Conservation (phyloP, 2,329 filamentous ascomycete genomes). For the Didymella arachidicola region DNA sequence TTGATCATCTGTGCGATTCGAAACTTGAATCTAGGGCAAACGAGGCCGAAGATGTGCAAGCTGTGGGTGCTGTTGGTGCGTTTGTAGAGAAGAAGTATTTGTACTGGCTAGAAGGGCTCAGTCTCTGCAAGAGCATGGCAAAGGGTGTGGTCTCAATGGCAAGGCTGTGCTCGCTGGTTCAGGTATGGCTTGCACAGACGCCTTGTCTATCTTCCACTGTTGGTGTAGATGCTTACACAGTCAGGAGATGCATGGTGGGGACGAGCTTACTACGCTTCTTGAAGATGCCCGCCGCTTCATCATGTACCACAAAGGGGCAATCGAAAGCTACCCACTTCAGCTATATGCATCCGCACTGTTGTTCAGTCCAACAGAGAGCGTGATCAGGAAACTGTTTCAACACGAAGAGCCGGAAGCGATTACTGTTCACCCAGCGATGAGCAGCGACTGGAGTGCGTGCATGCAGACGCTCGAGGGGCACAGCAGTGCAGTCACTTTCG, state of each 20-base stretch:
- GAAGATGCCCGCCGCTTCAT: conserved; percentile 22
- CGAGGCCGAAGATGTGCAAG: too few relatives aligned
- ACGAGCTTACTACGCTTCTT: conserved; percentile 8
- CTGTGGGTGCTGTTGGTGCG: too few relatives aligned
- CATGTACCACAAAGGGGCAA: conserved; percentile 27
- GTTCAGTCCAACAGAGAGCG: conserved; percentile 28
- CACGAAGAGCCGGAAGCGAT: neutral
- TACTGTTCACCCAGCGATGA: neutral
- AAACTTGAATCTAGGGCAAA: neutral
- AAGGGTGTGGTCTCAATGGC: too few relatives aligned
- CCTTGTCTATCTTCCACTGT: too few relatives aligned
- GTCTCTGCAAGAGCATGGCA: too few relatives aligned
- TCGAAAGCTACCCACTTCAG: conserved; percentile 36
- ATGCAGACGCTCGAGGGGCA: too few relatives aligned
- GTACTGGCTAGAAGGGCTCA: too few relatives aligned
- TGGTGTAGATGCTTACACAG: too few relatives aligned
- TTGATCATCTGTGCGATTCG: neutral
- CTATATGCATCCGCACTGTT: conserved; percentile 34
- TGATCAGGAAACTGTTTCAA: conserved; percentile 7
- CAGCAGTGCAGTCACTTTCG: too few relatives aligned
- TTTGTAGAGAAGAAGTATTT: too few relatives aligned
- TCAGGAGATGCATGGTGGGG: neutral
- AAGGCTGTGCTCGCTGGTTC: too few relatives aligned
- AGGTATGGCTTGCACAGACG: too few relatives aligned
- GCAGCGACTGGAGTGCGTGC: neutral